phyloP scores from a whole-genome alignment of 441 rosid species.

The Melastoma candidum region DNA sequence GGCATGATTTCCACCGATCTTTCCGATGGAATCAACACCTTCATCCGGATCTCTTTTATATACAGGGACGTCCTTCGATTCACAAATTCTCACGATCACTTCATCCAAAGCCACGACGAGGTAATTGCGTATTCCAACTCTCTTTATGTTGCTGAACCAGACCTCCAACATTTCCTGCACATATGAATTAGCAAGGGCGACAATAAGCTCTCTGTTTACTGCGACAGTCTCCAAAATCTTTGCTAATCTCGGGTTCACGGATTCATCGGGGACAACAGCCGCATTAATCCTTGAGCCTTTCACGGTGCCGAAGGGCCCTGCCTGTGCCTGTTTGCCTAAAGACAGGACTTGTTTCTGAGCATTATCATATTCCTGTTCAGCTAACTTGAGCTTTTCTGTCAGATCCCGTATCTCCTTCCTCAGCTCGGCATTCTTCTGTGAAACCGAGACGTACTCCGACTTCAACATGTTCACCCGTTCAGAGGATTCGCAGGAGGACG shows the following conservation, averaged over 20 bases:
- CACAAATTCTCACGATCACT: constrained; percentile 55
- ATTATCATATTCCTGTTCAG: constrained; percentile 71
- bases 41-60: constrained; percentile 81
- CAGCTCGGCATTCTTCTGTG: constrained; percentile 57
- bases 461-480: constrained; percentile 55
- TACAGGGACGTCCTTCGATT: constrained; percentile 56
- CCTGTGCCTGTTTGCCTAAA: constrained; percentile 65
- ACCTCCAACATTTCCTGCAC: constrained; percentile 66
- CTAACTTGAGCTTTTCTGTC: constrained; percentile 35
- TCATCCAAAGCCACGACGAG: constrained; percentile 84
- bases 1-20: constrained; percentile 76
- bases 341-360: constrained; percentile 69
- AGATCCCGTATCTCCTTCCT: constrained; percentile 62
- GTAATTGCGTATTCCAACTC: constrained; percentile 59
- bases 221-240: constrained; percentile 56
- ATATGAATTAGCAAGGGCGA: constrained; percentile 79
- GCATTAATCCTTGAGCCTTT: constrained; percentile 78
- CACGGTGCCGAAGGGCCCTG: constrained; percentile 86
- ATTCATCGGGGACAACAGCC: constrained; percentile 52
- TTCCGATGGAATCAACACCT: constrained; percentile 57
- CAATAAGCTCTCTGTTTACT: constrained; percentile 65
- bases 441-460: constrained; percentile 46
- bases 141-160: constrained; percentile 75
- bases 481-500: constrained; percentile 57
- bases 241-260: constrained; percentile 71